These are phyloP conservation scores for Coccomyxa sp. DNA, from an alignment of 139 green algal species.

Conservation along the genomic window DNA sequence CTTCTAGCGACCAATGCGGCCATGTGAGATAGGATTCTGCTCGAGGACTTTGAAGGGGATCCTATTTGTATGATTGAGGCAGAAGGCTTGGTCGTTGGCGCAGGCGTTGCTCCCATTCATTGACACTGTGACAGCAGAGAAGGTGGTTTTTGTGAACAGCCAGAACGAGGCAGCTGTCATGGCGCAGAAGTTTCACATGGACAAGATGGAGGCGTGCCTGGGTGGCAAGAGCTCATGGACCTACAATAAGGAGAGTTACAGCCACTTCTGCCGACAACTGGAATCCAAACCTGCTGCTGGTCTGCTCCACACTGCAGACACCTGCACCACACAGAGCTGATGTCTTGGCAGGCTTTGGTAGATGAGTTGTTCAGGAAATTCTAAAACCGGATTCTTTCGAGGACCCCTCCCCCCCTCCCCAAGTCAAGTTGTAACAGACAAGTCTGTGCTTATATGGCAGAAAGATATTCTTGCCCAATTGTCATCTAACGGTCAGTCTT, in stretches of 20 bases:
- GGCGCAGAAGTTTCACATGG: constrained; percentile 14
- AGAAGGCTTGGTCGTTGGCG: neutral
- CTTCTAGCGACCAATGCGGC: neutral
- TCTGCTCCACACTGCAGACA: no score
- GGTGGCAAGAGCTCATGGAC: neutral
- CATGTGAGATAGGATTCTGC: neutral
- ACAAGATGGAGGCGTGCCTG: neutral
- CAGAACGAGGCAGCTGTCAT: constrained; percentile 8
- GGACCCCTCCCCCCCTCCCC: no score
- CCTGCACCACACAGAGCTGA: no score
- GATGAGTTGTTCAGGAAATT: no score
- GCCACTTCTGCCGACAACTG: neutral
- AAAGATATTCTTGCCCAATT: no score
- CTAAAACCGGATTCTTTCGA: no score
- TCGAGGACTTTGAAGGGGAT: neutral
- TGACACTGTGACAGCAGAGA: constrained; percentile 67
- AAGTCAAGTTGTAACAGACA: no score
- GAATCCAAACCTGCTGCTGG: neutral
- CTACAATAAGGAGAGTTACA: neutral
- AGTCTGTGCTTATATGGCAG: no score
- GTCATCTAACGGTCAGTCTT: no score
- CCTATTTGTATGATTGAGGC: neutral
- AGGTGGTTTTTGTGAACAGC: constrained; percentile 59
- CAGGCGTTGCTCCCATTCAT: constrained; percentile 62
- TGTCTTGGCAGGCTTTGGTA: no score